Evolutionary conservation across 768 basidiomycete genomes (phyloP).

Genomic region (Boletus eberwhitei): DNA sequence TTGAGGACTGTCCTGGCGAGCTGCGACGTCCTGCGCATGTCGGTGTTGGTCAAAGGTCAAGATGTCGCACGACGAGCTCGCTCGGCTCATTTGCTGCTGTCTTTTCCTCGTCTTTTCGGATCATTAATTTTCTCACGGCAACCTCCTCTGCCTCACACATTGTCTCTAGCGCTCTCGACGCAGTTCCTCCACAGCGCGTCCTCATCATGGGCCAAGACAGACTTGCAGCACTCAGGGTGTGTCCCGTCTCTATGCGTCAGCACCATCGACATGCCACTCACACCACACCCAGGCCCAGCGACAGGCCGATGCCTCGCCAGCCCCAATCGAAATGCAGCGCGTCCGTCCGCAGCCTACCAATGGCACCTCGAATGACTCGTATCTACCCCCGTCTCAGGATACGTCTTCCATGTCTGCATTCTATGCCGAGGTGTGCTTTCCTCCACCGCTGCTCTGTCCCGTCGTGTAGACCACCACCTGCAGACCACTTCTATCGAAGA

Average conservation of each 20-base stretch:
- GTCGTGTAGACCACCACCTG: not conserved
- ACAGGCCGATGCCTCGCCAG: slow-evolving; percentile 30
- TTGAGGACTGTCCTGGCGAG: slow-evolving; percentile 76
- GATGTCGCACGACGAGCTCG: slow-evolving; percentile 42
- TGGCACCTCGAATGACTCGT: slow-evolving; percentile 2
- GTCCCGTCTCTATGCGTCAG: slow-evolving; percentile 40
- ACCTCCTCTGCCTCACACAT: not conserved
- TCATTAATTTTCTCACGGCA: slow-evolving; percentile 12
- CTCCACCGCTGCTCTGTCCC: not conserved
- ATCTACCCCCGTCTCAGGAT: slow-evolving; percentile 6
- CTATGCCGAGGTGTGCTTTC: slow-evolving; percentile 29
- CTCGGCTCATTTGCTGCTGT: not conserved
- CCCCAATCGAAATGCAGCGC: slow-evolving; percentile 27
- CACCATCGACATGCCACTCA: slow-evolving; percentile 40
- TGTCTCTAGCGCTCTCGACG: not conserved
- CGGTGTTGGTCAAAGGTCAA: slow-evolving; percentile 34
- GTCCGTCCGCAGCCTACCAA: slow-evolving; percentile 9
- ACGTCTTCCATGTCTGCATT: slow-evolving; percentile 31
- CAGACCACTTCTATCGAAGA: slow-evolving; percentile 53
- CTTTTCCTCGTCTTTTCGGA: not conserved
- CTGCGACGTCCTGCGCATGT: slow-evolving; percentile 62
- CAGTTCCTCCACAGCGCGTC: not conserved
- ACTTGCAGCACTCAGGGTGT: slow-evolving; percentile 79
- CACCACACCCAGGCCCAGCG: slow-evolving; percentile 52
- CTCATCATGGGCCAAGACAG: slow-evolving; percentile 61